Evolutionary conservation across 176 grass and related monocot genomes (phyloP), one percentile per base, ranked within the genome.

Genomic region (Oryza rufipogon): DNA sequence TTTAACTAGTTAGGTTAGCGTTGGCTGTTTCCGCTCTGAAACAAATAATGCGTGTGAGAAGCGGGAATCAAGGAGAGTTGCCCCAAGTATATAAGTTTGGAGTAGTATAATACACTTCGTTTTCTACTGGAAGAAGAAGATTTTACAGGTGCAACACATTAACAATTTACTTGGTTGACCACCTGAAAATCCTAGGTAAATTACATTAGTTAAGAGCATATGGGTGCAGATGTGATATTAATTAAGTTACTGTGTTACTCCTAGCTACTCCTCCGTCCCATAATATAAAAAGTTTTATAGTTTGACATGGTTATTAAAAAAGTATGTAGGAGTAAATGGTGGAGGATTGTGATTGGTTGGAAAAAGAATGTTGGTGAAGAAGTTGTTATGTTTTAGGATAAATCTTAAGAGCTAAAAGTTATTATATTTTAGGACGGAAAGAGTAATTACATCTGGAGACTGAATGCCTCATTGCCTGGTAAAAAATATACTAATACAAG

Each of bases 21-120:
- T 44, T 26, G 38, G 26, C 67, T 58, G 84, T 66, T 71, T 82
- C 78, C 25, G 78, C 66, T 19, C 23, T 34, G 66, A 30, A 39
- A 39, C 78, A 60, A 86, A 90, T 54, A 36, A 49, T 38, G 33
- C 34, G 30, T 30, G 87, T 44, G 51, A 68, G 70, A 73, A 90
- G 88, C 78, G 88, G 66, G 83, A 90, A 90, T 90, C 88, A 86
- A 26, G 83, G 68, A 48, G 58, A 4, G 1, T 36, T 87, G 80
- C 86, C 74, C 39, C 64, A 3, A 65, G 2, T 16, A 17, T 38
- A 26, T 32, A 32, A 32, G 30, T 3, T 32, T 32, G 30, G 3
- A 44, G 20, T 22, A 63, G 30, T 9, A 22, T 11, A 22, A 23
- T 13, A 63, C 20, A 63, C 5, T 13, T 63, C 58, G 9, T n/a